Percentiles rank a stretch among this genome's conserved stretches.
These are phyloP conservation scores for Colletotrichum melonis DNA, from an alignment of 2,329 filamentous ascomycete genomes.

Conservation along the genomic window DNA sequence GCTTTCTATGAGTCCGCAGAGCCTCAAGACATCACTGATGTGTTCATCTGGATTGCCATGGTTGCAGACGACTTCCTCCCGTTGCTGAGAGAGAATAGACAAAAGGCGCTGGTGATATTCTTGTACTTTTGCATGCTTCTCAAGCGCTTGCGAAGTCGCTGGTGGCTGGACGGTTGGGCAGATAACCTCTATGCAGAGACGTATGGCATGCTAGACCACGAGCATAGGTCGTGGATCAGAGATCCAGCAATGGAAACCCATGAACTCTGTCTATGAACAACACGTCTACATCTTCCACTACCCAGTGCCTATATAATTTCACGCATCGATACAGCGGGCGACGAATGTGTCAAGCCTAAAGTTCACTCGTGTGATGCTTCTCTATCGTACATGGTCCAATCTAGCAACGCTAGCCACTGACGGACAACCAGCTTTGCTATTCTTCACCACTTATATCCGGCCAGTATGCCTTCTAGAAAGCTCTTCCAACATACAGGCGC, in stretches of 20 bases:
- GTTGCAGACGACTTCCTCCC: constrained; percentile 49
- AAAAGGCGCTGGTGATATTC: constrained; percentile 47
- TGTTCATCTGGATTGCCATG: constrained; percentile 53
- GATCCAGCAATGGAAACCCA: constrained; percentile 20
- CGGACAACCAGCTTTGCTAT: background rate
- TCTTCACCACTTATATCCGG: background rate
- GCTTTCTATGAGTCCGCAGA: constrained; percentile 36
- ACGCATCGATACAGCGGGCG: background rate
- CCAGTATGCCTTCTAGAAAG: background rate
- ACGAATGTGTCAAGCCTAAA: background rate
- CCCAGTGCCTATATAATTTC: background rate
- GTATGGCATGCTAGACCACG: constrained; percentile 47
- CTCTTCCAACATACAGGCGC: background rate
- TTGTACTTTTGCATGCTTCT: constrained; percentile 47
- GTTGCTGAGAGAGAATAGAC: constrained; percentile 42
- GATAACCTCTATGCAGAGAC: constrained; percentile 45
- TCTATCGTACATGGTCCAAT: background rate
- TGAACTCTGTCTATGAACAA: constrained; percentile 8
- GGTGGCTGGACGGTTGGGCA: constrained; percentile 52
- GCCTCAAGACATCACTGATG: constrained; percentile 47
- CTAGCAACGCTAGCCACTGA: background rate
- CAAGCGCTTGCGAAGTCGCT: constrained; percentile 44
- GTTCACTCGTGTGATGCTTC: background rate
- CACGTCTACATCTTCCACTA: background rate
- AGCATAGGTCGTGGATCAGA: constrained; percentile 48